Conservation (phyloP, 2,329 filamentous ascomycete genomes). For the Aspergillus sojae region DNA sequence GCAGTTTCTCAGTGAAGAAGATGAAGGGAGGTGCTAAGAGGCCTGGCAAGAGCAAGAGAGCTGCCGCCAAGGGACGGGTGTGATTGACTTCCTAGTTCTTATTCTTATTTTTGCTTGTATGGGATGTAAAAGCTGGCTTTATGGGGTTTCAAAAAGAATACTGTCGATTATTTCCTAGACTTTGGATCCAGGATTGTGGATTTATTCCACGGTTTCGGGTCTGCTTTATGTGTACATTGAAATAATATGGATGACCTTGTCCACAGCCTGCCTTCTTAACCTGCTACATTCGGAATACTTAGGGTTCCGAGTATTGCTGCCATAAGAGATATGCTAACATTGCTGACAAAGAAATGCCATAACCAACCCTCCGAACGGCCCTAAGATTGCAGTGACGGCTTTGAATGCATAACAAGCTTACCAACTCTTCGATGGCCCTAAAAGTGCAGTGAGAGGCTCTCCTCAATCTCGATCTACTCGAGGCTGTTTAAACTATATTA, state of each 20-base stretch:
- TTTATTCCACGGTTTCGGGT: not conserved
- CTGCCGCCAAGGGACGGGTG: conserved; percentile 35
- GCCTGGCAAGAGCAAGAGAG: conserved; percentile 55
- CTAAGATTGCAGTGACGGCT: no score
- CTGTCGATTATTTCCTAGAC: conserved; percentile 1
- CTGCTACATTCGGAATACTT: not conserved
- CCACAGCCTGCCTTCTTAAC: not conserved
- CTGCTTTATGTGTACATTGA: conserved; percentile 13
- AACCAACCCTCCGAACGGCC: no score
- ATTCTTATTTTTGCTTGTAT: conserved; percentile 7
- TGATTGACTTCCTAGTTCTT: conserved; percentile 15
- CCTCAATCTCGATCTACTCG: no score
- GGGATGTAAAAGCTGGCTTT: conserved; percentile 16
- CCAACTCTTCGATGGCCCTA: no score
- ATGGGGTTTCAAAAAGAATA: conserved; percentile 8
- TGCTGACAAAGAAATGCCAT: not conserved
- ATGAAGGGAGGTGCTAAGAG: conserved; percentile 68
- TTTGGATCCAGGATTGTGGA: not conserved
- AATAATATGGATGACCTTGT: conserved; percentile 10
- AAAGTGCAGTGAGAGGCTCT: no score
- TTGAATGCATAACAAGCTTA: no score
- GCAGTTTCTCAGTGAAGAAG: conserved; percentile 76
- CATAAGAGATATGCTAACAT: no score
- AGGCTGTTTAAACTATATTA: no score
- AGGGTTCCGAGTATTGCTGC: not conserved